A percentile compares a stretch with the other conserved stretches of the same genome.
These are phyloP conservation scores for Lagenaria siceraria DNA, from an alignment of 306 rosid genomes.

Conservation along the genomic window DNA sequence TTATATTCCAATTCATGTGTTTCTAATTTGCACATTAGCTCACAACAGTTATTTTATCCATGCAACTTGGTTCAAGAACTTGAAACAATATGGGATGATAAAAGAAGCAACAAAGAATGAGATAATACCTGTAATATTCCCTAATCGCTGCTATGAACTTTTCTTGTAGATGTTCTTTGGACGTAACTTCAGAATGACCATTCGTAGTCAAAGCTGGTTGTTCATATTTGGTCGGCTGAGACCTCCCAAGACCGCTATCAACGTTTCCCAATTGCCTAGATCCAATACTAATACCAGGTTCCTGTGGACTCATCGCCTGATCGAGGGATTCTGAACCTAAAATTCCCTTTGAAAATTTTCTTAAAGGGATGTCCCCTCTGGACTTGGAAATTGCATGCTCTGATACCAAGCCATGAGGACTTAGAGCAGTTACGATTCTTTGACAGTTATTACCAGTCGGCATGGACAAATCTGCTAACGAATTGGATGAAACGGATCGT, in stretches of 20 bases:
- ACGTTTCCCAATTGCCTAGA: constrained; percentile 37
- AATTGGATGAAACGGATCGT: constrained; percentile 24
- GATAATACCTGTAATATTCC: constrained; percentile 73
- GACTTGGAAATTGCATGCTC: constrained; percentile 27
- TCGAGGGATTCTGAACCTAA: constrained; percentile 36
- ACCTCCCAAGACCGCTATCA: constrained; percentile 35
- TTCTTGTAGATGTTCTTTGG: constrained; percentile 45
- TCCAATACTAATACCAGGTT: constrained; percentile 31
- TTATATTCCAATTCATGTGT: background rate
- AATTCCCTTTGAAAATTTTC: constrained; percentile 28
- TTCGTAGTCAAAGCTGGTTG: constrained; percentile 29
- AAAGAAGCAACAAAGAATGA: background rate
- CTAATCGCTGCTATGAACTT: constrained; percentile 67
- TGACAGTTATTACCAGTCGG: constrained; percentile 10
- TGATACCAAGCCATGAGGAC: constrained; percentile 36
- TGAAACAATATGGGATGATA: background rate
- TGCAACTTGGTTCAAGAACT: background rate
- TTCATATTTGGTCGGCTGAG: constrained; percentile 31
- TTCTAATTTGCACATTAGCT: background rate
- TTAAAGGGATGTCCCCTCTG: constrained; percentile 36
- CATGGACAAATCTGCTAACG: constrained; percentile 24
- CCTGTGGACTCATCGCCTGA: constrained; percentile 29
- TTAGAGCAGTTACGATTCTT: constrained; percentile 34
- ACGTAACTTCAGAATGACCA: constrained; percentile 24
- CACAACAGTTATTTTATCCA: background rate